Evolutionary conservation across 116 monocot species (phyloP), one percentile per base, ranked within the genome.

Genomic region (Posidonia oceanica): DNA sequence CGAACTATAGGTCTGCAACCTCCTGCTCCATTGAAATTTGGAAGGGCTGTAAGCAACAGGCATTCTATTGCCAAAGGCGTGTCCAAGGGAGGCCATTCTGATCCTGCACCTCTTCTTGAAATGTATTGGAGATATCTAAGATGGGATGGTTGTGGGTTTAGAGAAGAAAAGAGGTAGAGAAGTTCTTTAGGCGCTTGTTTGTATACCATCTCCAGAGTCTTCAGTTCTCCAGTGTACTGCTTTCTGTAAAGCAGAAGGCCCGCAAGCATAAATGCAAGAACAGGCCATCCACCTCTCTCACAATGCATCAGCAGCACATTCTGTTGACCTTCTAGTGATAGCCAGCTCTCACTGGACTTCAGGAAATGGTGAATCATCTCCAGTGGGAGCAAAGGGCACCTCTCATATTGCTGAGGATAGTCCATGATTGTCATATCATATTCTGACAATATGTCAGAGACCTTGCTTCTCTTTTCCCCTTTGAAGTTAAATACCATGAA

Each of bases 111-210:
- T 69, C 81, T 77, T 75, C 69, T 81, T 48, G 80, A 80, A 65
- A 91, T 80, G 72, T 99, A 99, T 14, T 86, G 86, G 68, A 99
- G 88, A 82, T 99, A 99, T 79, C 99, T 86, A 75, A 93, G 52
- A 75, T 99, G 99, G 39, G 99, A 99, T 58, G 93, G 64, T 21
- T 83, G 81, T 8, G 94, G 94, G 53, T 99, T 93, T 39, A 93
- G 42, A 29, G 88, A 63, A 69, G 86, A 80, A 37, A 76, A 82
- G 13, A 88, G 56, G 29, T 81, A 78, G 64, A 91, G 82, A 17
- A 83, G 77, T 71, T 99, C 91, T 71, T 44, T 86, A 4, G 99
- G 91, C 14, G 86, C 94, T 76, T 99, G 99, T 80, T 83, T 93
- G 53, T 99, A 93, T 69, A 99, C 88, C 90, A 91, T 82, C 66